Evolutionary conservation across 108 stramenopile genomes (phyloP).

Genomic region (Mayamaea pseudoterrestris): DNA sequence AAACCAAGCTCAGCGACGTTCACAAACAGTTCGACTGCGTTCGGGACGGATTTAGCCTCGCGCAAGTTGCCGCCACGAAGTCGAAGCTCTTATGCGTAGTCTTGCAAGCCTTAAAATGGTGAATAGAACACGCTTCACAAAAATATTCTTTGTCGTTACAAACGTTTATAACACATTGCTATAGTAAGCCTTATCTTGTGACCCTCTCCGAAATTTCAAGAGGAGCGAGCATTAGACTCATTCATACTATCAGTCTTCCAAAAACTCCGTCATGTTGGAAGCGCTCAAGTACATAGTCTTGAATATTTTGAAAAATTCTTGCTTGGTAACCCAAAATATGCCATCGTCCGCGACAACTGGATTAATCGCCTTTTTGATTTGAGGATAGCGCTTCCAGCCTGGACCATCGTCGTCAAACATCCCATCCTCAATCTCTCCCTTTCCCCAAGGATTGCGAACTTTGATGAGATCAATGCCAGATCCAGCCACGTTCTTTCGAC

Average conservation of each 20-base stretch:
- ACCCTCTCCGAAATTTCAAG: not conserved
- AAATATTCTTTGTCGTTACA: no score
- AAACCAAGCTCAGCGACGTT: no score
- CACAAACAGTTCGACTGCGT: no score
- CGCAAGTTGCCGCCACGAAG: no score
- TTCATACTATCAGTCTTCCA: constrained; percentile 16
- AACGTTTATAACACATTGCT: no score
- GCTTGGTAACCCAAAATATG: constrained; percentile 28
- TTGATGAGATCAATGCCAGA: constrained; percentile 25
- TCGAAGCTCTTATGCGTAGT: no score
- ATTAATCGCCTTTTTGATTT: constrained; percentile 19
- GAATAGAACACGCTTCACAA: no score
- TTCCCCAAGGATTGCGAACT: constrained; percentile 34
- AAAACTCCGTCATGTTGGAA: constrained; percentile 23
- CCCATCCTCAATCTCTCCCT: constrained; percentile 33
- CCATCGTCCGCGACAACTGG: constrained; percentile 25
- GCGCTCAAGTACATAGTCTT: constrained; percentile 21
- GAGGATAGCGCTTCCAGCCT: constrained; percentile 25
- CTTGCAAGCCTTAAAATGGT: no score
- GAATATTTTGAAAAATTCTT: constrained; percentile 28
- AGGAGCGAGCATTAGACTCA: not conserved
- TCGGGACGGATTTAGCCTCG: no score
- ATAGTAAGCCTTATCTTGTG: not conserved
- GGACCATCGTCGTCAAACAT: constrained; percentile 37
- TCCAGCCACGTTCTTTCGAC: constrained; percentile 21